Percentiles rank a stretch among this genome's conserved stretches.
Conservation (phyloP, 306 rosid species). For the Castanea crenata region DNA sequence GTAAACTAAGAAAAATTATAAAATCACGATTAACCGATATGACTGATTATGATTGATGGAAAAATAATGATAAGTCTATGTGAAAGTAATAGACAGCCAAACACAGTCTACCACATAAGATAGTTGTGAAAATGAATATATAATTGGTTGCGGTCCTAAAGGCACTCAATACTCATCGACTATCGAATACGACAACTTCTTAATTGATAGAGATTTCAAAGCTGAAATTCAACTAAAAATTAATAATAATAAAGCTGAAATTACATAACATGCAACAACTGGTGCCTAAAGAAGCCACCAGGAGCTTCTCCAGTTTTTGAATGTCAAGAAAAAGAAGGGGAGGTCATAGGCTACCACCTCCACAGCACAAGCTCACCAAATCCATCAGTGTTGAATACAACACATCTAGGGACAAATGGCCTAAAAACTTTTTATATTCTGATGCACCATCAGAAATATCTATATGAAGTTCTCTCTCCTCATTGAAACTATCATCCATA, state of each 20-base stretch:
- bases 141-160: too few relatives aligned
- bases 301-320: not conserved
- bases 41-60: too few relatives aligned
- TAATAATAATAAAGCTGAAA: not conserved
- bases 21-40: too few relatives aligned
- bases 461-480: slow-evolving; percentile 59
- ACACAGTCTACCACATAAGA: rapidly evolving
- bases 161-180: too few relatives aligned
- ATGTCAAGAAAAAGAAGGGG: not conserved
- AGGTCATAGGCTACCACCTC: slow-evolving; percentile 48
- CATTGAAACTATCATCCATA: slow-evolving; percentile 65
- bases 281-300: not conserved
- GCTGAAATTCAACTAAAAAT: not conserved
- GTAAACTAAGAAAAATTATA: too few relatives aligned
- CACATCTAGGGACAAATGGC: slow-evolving; percentile 76
- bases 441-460: slow-evolving; percentile 53
- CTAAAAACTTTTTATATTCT: slow-evolving; percentile 69
- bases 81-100: too few relatives aligned
- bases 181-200: not conserved
- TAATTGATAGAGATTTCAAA: not conserved
- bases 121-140: too few relatives aligned
- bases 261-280: slow-evolving; percentile 2
- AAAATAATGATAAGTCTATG: too few relatives aligned
- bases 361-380: slow-evolving; percentile 69
- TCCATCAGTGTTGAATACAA: slow-evolving; percentile 78